These are phyloP conservation scores for Calocera viscosa DNA, from an alignment of 768 basidiomycete species.

Conservation along the genomic window DNA sequence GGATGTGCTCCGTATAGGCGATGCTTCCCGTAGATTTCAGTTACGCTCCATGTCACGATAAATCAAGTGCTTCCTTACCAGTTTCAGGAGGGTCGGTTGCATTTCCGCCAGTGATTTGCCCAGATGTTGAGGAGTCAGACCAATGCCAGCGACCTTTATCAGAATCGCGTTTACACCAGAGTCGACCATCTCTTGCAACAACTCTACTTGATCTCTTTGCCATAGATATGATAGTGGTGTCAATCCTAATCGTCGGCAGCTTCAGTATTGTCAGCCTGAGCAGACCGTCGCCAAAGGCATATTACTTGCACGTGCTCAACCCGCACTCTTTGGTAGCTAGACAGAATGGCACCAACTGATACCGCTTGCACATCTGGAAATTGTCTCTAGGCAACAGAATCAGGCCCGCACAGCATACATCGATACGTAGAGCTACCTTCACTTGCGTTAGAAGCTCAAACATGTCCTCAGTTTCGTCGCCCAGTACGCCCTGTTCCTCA, in stretches of 20 bases:
- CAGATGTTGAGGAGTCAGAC: conserved; percentile 63
- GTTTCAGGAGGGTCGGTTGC: conserved; percentile 53
- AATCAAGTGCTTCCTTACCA: conserved; percentile 38
- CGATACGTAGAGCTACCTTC: conserved; percentile 41
- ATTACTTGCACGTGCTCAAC: conserved; percentile 86
- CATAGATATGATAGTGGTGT: conserved; percentile 81
- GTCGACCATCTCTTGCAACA: conserved; percentile 76
- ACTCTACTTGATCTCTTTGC: conserved; percentile 79
- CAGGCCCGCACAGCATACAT: not conserved
- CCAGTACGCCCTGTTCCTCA: conserved; percentile 40
- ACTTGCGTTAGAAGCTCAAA: conserved; percentile 57
- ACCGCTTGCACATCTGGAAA: conserved; percentile 79
- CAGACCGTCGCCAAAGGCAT: conserved; percentile 9
- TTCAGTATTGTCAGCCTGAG: conserved; percentile 24
- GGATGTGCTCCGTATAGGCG: conserved; percentile 75
- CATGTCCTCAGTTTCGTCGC: conserved; percentile 96
- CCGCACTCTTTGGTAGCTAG: conserved; percentile 90
- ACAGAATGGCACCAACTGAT: conserved; percentile 91
- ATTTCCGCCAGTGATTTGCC: conserved; percentile 64
- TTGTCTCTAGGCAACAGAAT: conserved; percentile 36
- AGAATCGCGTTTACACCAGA: conserved; percentile 68
- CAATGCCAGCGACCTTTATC: conserved; percentile 94
- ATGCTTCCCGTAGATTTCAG: conserved; percentile 38
- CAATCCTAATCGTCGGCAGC: conserved; percentile 67
- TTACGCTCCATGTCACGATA: not conserved